A percentile compares a stretch with the other conserved stretches of the same genome.
Conservation (phyloP, 768 basidiomycete genomes). For the Lactarius hengduanensis region DNA sequence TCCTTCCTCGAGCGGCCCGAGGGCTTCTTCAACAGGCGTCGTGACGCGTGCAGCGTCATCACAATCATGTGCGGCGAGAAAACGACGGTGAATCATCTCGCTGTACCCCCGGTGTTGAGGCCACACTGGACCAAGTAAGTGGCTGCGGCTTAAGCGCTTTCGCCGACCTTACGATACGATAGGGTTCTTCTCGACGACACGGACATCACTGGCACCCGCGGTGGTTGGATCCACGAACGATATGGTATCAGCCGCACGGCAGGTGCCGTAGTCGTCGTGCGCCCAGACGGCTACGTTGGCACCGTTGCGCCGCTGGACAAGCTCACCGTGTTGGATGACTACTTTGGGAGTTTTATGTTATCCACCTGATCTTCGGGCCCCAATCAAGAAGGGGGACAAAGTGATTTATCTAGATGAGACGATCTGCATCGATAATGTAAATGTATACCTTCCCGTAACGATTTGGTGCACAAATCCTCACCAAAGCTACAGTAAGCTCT, state of each 20-base stretch:
- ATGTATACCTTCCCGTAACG: neutral
- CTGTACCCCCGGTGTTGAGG: conserved; percentile 38
- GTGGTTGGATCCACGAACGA: conserved; percentile 54
- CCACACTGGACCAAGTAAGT: conserved; percentile 46
- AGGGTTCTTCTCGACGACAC: conserved; percentile 63
- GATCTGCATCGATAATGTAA: neutral
- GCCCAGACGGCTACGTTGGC: conserved; percentile 68
- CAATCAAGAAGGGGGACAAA: neutral
- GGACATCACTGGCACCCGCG: conserved; percentile 43
- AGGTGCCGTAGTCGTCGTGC: conserved; percentile 54
- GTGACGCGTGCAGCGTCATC: conserved; percentile 36
- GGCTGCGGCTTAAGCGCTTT: neutral
- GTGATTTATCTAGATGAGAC: neutral
- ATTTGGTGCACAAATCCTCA: neutral
- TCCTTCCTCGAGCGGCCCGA: conserved; percentile 32
- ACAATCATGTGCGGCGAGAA: conserved; percentile 37
- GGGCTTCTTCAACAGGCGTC: conserved; percentile 32
- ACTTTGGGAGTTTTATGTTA: conserved; percentile 49
- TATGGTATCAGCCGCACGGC: conserved; percentile 48
- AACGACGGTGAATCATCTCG: conserved; percentile 35
- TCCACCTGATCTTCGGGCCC: neutral
- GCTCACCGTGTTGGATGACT: conserved; percentile 40
- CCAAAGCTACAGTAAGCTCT: neutral
- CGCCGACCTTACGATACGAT: neutral
- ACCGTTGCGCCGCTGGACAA: conserved; percentile 51